Percentiles rank a stretch among this genome's conserved stretches.
These are phyloP conservation scores for Trichosporon sp. DNA, from an alignment of 1,284 basidiomycete genomes.

Conservation along the genomic window DNA sequence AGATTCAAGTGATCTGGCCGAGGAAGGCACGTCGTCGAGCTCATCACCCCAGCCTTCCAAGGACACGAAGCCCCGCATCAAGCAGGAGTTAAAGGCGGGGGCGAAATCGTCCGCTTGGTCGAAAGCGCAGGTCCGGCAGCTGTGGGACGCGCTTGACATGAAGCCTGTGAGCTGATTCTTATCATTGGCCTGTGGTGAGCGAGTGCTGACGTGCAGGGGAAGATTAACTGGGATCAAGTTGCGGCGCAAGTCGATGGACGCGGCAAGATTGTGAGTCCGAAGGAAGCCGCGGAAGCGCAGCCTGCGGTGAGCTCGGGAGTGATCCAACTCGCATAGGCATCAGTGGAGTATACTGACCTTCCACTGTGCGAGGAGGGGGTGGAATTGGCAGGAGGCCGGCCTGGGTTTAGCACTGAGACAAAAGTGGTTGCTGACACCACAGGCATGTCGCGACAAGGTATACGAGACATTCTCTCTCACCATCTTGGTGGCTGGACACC, in stretches of 20 bases:
- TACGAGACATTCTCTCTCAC: not conserved
- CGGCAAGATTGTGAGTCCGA: constrained; percentile 21
- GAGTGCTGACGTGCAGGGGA: not conserved
- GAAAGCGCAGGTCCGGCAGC: constrained; percentile 3
- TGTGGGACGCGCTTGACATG: constrained; percentile 8
- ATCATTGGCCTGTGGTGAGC: not conserved
- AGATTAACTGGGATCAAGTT: constrained; percentile 1
- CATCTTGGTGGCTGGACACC: constrained; percentile 20
- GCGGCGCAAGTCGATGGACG: constrained; percentile 17
- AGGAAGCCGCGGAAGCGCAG: not conserved
- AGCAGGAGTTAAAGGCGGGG: not conserved
- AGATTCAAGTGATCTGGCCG: not conserved
- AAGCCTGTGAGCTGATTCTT: constrained; percentile 6
- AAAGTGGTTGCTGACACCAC: not conserved
- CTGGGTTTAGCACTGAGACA: not conserved
- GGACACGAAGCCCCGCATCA: not conserved
- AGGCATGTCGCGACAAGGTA: constrained; percentile 28
- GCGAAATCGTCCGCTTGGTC: not conserved
- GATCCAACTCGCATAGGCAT: not conserved
- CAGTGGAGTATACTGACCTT: too few relatives aligned
- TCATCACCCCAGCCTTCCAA: not conserved
- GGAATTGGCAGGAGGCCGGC: not conserved
- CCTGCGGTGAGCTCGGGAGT: not conserved
- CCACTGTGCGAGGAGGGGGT: too few relatives aligned
- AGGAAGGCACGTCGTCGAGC: not conserved